Evolutionary conservation across 148 eudicot species (phyloP).

Genomic region (Chenopodium quinoa): DNA sequence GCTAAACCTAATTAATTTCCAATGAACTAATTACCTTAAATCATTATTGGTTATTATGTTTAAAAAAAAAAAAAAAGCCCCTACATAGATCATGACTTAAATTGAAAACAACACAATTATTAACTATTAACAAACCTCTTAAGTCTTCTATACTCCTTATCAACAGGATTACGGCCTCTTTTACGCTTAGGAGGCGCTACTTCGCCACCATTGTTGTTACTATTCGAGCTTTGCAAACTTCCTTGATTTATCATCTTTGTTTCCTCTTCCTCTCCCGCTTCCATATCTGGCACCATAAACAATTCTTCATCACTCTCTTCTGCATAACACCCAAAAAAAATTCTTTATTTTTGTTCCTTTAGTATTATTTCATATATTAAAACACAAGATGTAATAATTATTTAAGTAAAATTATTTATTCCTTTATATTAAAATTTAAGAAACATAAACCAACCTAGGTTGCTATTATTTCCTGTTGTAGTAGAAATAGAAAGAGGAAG

Average conservation of each 20-base stretch:
- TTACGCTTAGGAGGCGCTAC: conserved; percentile 27
- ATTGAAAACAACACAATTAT: background rate
- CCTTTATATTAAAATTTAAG: too few species aligned
- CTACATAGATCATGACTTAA: background rate
- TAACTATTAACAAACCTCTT: conserved; percentile 24
- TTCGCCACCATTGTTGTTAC: conserved; percentile 17
- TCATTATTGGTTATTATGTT: background rate
- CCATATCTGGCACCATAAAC: conserved; percentile 36
- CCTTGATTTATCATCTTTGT: conserved; percentile 20
- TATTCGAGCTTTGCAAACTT: conserved; percentile 24
- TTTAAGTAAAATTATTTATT: too few species aligned
- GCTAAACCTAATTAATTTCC: background rate
- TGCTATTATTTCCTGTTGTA: background rate
- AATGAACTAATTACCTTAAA: too few species aligned
- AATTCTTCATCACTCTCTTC: conserved; percentile 41
- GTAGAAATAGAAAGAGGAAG: conserved; percentile 3
- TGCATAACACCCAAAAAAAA: background rate
- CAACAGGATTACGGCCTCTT: conserved; percentile 44
- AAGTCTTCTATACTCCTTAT: conserved; percentile 42
- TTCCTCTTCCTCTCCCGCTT: conserved; percentile 9
- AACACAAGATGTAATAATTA: too few species aligned
- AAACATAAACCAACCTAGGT: conserved; percentile 15
- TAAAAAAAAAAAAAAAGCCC: background rate
- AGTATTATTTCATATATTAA: too few species aligned
- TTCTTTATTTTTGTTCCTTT: too few species aligned